A percentile compares a stretch with the other conserved stretches of the same genome.
phyloP scores from a whole-genome alignment of 2,329 filamentous ascomycete genomes.

The Cladophialophora carrionii region DNA sequence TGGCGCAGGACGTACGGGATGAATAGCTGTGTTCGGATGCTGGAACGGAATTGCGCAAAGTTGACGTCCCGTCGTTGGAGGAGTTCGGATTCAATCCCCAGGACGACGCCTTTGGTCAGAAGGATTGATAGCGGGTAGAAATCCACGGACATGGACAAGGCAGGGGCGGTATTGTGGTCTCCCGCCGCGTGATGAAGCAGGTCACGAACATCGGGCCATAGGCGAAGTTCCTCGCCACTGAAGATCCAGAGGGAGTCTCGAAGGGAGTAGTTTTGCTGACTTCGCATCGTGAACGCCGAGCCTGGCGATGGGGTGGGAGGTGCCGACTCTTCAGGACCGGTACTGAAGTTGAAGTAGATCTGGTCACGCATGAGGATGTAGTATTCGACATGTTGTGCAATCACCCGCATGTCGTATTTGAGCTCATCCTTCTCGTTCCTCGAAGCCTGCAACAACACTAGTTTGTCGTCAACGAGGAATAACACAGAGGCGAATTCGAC shows the following conservation, averaged over 20 bases:
- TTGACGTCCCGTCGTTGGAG: conserved; percentile 89
- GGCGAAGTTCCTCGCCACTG: conserved; percentile 80
- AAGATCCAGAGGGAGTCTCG: conserved; percentile 94
- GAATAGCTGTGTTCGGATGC: conserved; percentile 89
- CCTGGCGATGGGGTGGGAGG: conserved; percentile 56
- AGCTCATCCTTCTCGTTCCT: conserved; percentile 78
- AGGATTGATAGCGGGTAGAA: conserved; percentile 92
- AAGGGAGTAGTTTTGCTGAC: conserved; percentile 60
- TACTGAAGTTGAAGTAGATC: conserved; percentile 54
- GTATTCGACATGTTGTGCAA: conserved; percentile 95
- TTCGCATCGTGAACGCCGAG: conserved; percentile 48
- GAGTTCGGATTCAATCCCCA: conserved; percentile 89
- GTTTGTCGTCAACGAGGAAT: conserved; percentile 95
- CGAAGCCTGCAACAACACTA: conserved; percentile 87
- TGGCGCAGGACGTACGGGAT: conserved; percentile 83
- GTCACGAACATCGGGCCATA: conserved; percentile 87
- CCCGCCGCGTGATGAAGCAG: conserved; percentile 71
- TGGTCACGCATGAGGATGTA: conserved; percentile 92
- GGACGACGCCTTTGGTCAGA: conserved; percentile 83
- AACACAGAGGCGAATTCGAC: conserved; percentile 90
- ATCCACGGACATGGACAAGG: conserved; percentile 81
- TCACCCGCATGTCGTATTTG: conserved; percentile 97
- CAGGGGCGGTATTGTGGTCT: conserved; percentile 39
- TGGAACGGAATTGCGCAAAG: conserved; percentile 87
- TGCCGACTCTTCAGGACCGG: conserved; percentile 51